Base-by-base conservation (phyloP, 1,139 yeast genomes). In the Saccharomyces hybrid region DNA sequence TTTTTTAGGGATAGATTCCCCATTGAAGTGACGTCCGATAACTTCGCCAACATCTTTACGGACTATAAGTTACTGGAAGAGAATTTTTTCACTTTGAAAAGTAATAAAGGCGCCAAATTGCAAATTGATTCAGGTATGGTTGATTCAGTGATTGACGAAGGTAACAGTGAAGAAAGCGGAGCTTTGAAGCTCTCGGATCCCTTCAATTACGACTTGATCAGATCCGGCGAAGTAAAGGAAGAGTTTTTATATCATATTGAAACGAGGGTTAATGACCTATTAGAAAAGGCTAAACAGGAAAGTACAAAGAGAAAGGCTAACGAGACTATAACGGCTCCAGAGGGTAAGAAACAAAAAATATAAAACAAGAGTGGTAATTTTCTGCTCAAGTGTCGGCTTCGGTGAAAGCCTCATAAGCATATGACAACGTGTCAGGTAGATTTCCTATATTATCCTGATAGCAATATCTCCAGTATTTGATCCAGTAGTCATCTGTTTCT, bases 11-110 rank as follows among this genome's bases (percentile, higher is more conserved):
- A 61, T 25, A 63, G 69, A 46, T 68, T 69, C 44, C 65, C 68
- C 23, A 55, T 60, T 2, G 20, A 47, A 13, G 56, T 66, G 2
- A 58, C 61, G 25, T 49, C 67, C 2, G 59, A 59, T n/a, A 55
- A 54, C 14, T 59, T 64, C 29, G 66, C 58, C 38, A 61, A 65
- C 25, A 57, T 63, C 42, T 64, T 68, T 41, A 62, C 66, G 14
- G 68, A 65, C 48, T 67, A 67, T 48, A 61, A 63, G 48, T 54
- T 63, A 20, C 53, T 69, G 28, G 72, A 69, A 52, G 68, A 67
- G 50, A 66, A 63, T 49, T 69, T 69, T 53, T 67, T 69, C 41
- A 67, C 65, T 44, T 56, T 68, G 48, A 68, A 68, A 50, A 68
- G 71, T 51, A 69, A 69, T 53, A 69, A 68, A 56, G 65, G 68